Base-by-base conservation (phyloP, 2,329 filamentous ascomycete genomes). In the Colletotrichum musicola region DNA sequence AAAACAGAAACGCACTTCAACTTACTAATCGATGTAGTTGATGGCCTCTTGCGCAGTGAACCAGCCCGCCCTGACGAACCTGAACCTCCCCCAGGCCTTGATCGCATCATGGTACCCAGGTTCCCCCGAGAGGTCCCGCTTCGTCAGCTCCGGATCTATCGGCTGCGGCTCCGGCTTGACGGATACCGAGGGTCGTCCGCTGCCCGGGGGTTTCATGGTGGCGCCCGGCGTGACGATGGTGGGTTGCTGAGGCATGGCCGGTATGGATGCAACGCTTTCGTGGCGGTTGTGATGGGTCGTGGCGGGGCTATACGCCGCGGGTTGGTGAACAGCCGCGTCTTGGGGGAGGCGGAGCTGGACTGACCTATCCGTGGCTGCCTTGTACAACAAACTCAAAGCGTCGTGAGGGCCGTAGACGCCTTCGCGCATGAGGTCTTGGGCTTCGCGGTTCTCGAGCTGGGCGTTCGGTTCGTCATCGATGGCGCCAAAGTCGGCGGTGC, bases 11-110 rank as follows among this genome's bases (percentile, higher is more conserved):
- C 1, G 6, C 4, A 46, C 22, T 12, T 46, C 16, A 18, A 42
- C 89, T 75, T 86, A 93, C 91, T 98, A 98, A 77, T 95, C 91
- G 71, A 99, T 93, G 76, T 98, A 98, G 50, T 92, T 90, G 78
- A 98, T 95, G 22, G 94, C 95, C 80, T 99, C 96, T 72, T 93
- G 90, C 0, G 95, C 93, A 0, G 94, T 97, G 78, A 99, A 96
- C 95, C 95, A 98, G 10, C 96, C 96, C 9, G 94, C 94, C 62
- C 94, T 90, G n/a, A 98, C 95, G 77, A 98, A 98, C 50, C 95
- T 91, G 78, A 98, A 95, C 71, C 94, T 87, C 2, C 91, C 90
- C 96, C 96, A 99, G n/a, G 94, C 92, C 74, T 89, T 90, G 68
- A 97, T 82, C 0, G 95, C 95, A 66, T 92, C 89, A 49, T 87